Percentiles rank a stretch among this genome's conserved stretches.
phyloP scores from a whole-genome alignment of 108 stramenopile species.

The Fragilaria radians region DNA sequence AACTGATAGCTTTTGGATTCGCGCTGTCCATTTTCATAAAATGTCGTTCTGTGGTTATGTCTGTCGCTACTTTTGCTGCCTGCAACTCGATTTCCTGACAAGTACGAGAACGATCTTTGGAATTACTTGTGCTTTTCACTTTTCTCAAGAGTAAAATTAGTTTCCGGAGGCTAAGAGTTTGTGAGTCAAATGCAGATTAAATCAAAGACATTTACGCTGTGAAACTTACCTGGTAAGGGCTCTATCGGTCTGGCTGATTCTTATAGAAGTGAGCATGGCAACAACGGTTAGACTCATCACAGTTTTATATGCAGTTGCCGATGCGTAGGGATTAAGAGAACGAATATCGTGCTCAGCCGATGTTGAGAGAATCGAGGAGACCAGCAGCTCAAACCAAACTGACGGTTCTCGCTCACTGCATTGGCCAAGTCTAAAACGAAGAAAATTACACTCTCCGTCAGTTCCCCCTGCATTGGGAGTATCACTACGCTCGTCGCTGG shows the following conservation, averaged over 20 bases:
- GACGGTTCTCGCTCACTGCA: slow-evolving; percentile 81
- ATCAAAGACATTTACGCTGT: neutral
- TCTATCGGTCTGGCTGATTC: slow-evolving; percentile 83
- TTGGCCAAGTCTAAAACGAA: slow-evolving; percentile 83
- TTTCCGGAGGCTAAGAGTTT: slow-evolving; percentile 32
- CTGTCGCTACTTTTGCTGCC: slow-evolving; percentile 69
- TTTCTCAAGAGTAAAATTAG: slow-evolving; percentile 59
- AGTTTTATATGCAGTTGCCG: slow-evolving; percentile 74
- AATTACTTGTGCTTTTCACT: slow-evolving; percentile 51
- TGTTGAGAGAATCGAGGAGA: slow-evolving; percentile 82
- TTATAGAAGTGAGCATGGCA: slow-evolving; percentile 86
- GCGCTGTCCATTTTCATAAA: slow-evolving; percentile 60
- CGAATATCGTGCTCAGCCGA: slow-evolving; percentile 80
- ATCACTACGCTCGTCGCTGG: slow-evolving; percentile 87
- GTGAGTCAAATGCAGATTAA: neutral
- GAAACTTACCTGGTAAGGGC: slow-evolving; percentile 63
- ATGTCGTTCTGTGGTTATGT: slow-evolving; percentile 80
- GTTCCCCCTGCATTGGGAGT: slow-evolving; percentile 48
- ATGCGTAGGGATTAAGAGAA: slow-evolving; percentile 85
- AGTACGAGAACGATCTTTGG: slow-evolving; percentile 38
- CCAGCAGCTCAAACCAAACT: slow-evolving; percentile 86
- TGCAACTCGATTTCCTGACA: slow-evolving; percentile 81
- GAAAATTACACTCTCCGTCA: slow-evolving; percentile 70
- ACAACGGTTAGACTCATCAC: slow-evolving; percentile 84
- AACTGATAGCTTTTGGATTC: slow-evolving; percentile 65